These are phyloP conservation scores for Russula ochroleuca DNA, from an alignment of 768 basidiomycete species.

Conservation along the genomic window DNA sequence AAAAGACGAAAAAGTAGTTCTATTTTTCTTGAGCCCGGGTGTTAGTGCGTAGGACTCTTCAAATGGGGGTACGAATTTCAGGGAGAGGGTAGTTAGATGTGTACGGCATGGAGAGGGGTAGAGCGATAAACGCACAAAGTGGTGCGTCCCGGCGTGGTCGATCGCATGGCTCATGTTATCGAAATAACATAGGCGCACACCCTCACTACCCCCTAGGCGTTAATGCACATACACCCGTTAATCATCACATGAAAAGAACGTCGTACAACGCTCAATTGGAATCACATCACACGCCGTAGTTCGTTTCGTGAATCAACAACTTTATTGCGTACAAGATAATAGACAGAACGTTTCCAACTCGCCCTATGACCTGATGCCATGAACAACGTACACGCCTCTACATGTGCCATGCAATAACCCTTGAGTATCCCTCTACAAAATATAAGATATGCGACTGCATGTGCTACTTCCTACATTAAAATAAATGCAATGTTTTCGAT, in stretches of 20 bases:
- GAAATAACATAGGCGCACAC: no score
- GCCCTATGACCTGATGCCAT: neutral
- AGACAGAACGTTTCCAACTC: neutral
- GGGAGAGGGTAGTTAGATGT: neutral
- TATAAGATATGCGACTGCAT: neutral
- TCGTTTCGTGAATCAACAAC: neutral
- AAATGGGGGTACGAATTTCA: neutral
- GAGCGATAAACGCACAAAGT: neutral
- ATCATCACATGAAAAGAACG: neutral
- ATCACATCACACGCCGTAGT: neutral
- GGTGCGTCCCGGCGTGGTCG: neutral
- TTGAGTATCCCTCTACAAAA: neutral
- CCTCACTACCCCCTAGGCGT: neutral
- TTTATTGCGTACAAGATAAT: slow-evolving; percentile 14
- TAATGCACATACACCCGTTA: neutral
- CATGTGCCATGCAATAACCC: slow-evolving; percentile 1
- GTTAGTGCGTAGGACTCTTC: neutral
- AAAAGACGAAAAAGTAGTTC: slow-evolving; percentile 56
- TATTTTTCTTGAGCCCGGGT: neutral
- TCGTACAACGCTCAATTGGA: neutral
- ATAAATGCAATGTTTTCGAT: slow-evolving; percentile 15
- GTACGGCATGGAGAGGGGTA: neutral
- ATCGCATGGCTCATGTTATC: neutral
- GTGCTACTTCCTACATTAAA: slow-evolving; percentile 2
- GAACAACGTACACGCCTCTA: neutral